A percentile compares a stretch with the other conserved stretches of the same genome.
Conservation (phyloP, 2,329 filamentous ascomycete species). For the Epichloe amarillans region DNA sequence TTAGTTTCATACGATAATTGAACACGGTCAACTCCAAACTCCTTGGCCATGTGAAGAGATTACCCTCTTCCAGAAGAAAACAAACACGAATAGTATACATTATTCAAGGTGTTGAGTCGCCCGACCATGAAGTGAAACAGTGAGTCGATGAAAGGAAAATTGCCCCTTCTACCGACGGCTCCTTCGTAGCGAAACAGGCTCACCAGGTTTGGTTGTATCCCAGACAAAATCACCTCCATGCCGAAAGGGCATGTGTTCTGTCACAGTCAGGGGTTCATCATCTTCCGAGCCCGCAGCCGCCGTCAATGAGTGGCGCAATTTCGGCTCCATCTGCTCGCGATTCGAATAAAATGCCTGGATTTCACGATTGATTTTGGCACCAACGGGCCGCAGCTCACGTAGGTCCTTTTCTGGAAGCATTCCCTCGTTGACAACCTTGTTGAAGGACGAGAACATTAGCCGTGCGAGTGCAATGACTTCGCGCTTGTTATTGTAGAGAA, state of each 20-base stretch:
- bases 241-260: slow-evolving; percentile 4
- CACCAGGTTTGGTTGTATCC: slow-evolving; percentile 16
- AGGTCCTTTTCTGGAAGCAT: slow-evolving; percentile 24
- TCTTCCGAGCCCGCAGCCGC: slow-evolving; percentile 3
- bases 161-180: not conserved
- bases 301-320: slow-evolving; percentile 11
- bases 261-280: slow-evolving; percentile 9
- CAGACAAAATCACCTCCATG: slow-evolving; percentile 17
- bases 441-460: slow-evolving; percentile 31
- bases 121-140: too few species aligned
- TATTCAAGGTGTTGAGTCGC: too few species aligned
- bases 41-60: not conserved
- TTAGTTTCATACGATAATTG: slow-evolving; percentile 3
- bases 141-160: too few species aligned
- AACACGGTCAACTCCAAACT: slow-evolving; percentile 3
- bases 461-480: slow-evolving; percentile 32
- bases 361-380: slow-evolving; percentile 24
- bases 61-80: not conserved
- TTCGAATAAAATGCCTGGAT: slow-evolving; percentile 22
- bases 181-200: not conserved
- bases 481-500: slow-evolving; percentile 22
- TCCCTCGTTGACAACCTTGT: slow-evolving; percentile 28
- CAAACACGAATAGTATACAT: not conserved
- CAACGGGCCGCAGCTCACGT: slow-evolving; percentile 18
- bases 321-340: slow-evolving; percentile 21